Base-by-base conservation (phyloP, 164 flowering plant species). In the Magnolia officinalis region DNA sequence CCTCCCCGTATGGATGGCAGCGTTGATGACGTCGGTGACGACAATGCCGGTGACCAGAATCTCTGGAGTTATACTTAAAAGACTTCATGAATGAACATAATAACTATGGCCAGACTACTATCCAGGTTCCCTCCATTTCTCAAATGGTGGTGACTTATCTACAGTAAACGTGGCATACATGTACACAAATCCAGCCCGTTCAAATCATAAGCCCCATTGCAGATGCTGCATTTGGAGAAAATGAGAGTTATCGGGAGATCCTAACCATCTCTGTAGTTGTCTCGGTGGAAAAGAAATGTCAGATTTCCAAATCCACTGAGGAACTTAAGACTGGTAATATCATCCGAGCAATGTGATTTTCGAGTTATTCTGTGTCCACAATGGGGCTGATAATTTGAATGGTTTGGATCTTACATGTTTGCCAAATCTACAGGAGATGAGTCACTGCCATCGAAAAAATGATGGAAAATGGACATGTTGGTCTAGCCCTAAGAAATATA, bases 1-100 rank as follows among this genome's bases (percentile, higher is more conserved):
- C 97, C 94, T 75, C 97, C 97, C 68, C 88, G 88, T 2, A 74
- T 86, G 77, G 85, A 84, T 72, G 19, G 63, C 14, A 64, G 72
- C 0, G 76, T 31, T 1, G 82, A 71, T 2, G 84, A 77, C 18
- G 76, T n/a, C 24, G 59, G 8, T 13, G 61, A 19, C 5, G 80
- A 58, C 10, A 37, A 64, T 18, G 7, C 50, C 37, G 82, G 50
- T 6, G 79, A 84, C 68, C 81, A 82, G 1, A 75, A 82, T 72
- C 88, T 89, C 50, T 90, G 94, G 94, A 87, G 77, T 50, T 86
- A 83, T 70, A 85, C 83, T 58, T 75, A 51, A 37, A 52, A 55
- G 61, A 55, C 13, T 55, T 11, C 61, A 9, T 74, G 14, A 55
- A 55, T 11, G 61, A 11, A 55, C 61, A 11, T 11, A 55, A 55